Evolutionary conservation across 352 stramenopile genomes (phyloP), one percentile per base, ranked within the genome.

Genomic region (Phytophthora lateralis): DNA sequence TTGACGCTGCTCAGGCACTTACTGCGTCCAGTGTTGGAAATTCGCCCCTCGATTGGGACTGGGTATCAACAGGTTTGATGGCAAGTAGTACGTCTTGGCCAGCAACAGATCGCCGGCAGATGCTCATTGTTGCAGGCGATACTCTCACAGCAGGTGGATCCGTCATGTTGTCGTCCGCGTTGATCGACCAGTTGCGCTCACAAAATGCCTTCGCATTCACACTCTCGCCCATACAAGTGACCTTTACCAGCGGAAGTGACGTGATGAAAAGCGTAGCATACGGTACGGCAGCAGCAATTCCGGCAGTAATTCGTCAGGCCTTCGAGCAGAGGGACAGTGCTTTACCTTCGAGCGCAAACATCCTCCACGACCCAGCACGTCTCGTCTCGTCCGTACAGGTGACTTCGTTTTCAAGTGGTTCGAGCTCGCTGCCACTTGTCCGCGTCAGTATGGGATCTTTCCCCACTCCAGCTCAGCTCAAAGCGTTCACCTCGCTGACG

Each of bases 121-220:
- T 73, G 11, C 32, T 73, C 15, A 35, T 73, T 30, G 37, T 62
- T 58, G 60, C 47, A 50, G 54, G 43, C 6, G 60, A 73, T 10
- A 43, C 35, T 15, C 39, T 73, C 14, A 34, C 49, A 26, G 35
- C 44, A 17, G 51, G 18, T 29, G 51, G 49, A 26, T 63, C 49
- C 18, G 38, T 48, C 30, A 60, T 37, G 42, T 26, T 60, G 18
- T 27, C 60, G 4, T 29, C 44, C 6, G 32, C 47, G 14, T 60
- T 81, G 9, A 38, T 59, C 48, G 55, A 6, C 6, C 48, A 48
- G 6, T 43, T 73, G 14, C 61, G 43, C 3, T 41, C 55, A 6
- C 72, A 80, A 32, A 72, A 49, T 17, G 47, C 55, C 8, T 82
- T 78, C 44, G 58, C 60, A 8, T 68, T 82, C 24, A 54, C 63